Base-by-base conservation (phyloP, 2,329 filamentous ascomycete genomes). In the Aspergillus nomiae region DNA sequence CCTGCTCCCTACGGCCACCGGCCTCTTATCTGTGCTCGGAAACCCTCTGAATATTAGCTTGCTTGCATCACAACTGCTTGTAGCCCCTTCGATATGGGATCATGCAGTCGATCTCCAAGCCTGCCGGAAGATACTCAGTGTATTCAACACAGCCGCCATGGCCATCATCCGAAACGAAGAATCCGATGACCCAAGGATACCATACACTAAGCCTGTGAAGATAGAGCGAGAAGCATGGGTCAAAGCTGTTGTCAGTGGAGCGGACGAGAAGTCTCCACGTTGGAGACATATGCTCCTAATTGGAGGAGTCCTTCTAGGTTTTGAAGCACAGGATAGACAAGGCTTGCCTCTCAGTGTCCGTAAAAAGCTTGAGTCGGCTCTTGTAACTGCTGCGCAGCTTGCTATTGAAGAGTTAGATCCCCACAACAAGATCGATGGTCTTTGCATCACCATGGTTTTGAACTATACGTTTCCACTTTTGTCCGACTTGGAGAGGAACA, bases 231-330 rank as follows among this genome's bases (percentile, higher is more conserved):
- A 86, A 54, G 84, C 84, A 55, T 89, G 87, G 87, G 78, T 85
- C 28, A 83, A 82, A 65, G 86, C 87, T 1, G 80, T 88, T 2
- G 82, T 86, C 2, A 82, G 81, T 46, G 87, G 87, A 10, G 87
- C 87, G 19, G 85, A 89, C 71, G 87, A 86, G 51, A 84, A 82
- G 69, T 89, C 82, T 77, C 85, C 83, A 21, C 83, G 92, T 72
- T 97, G 92, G 92, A 89, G 92, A 76, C 93, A 97, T 76, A 78
- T 93, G 34, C 82, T 97, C n/a, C 85, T 94, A 6, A 85, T 97
- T 10, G 89, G 89, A 0, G 94, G 92, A 3, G 81, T 96, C 26
- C 78, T 97, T 62, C 85, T 94, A 73, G 92, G 92, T 10, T 89
- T 94, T 72, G 90, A 91, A 67, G 82, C 85, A 19, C 83, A 86